A percentile compares a stretch with the other conserved stretches of the same genome.
These are phyloP conservation scores for Aspergillus sp. DNA, from an alignment of 2,329 filamentous ascomycete genomes.

Conservation along the genomic window DNA sequence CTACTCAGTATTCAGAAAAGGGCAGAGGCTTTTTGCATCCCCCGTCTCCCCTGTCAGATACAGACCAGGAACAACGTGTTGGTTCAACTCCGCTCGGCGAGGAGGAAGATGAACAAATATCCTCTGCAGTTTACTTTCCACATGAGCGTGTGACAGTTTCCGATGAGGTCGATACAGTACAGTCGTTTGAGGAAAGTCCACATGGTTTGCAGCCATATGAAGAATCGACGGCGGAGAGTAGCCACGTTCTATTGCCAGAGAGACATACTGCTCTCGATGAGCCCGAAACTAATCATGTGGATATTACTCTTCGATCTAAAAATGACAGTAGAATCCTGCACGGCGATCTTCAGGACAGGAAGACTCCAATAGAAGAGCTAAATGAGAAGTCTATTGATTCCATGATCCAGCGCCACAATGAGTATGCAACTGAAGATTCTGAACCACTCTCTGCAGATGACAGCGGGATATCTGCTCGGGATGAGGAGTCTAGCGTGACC, in stretches of 20 bases:
- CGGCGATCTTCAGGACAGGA: slow-evolving; percentile 53
- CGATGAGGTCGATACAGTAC: slow-evolving; percentile 28
- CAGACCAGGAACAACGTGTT: slow-evolving; percentile 22
- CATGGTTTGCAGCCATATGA: slow-evolving; percentile 26
- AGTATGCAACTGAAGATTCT: slow-evolving; percentile 43
- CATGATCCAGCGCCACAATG: slow-evolving; percentile 37
- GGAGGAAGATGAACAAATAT: slow-evolving; percentile 65
- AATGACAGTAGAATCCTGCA: slow-evolving; percentile 62
- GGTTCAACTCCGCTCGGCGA: slow-evolving; percentile 44
- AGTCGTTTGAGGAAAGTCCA: slow-evolving; percentile 21
- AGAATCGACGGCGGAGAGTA: slow-evolving; percentile 26
- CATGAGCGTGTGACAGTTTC: slow-evolving; percentile 52
- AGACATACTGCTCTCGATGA: slow-evolving; percentile 25
- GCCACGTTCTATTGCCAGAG: slow-evolving; percentile 30
- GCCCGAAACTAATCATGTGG: slow-evolving; percentile 52
- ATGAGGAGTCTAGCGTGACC: slow-evolving; percentile 55
- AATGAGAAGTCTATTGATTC: slow-evolving; percentile 36
- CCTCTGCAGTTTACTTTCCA: slow-evolving; percentile 64
- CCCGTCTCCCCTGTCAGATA: slow-evolving; percentile 24
- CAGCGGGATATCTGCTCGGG: slow-evolving; percentile 42
- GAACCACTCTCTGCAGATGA: slow-evolving; percentile 46
- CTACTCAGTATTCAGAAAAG: slow-evolving; percentile 37
- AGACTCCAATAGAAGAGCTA: slow-evolving; percentile 39
- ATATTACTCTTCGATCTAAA: slow-evolving; percentile 62
- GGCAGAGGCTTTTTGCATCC: slow-evolving; percentile 28